Percentiles rank a stretch among this genome's conserved stretches.
Conservation (phyloP, 2,329 filamentous ascomycete genomes). For the Colletotrichum costaricense region DNA sequence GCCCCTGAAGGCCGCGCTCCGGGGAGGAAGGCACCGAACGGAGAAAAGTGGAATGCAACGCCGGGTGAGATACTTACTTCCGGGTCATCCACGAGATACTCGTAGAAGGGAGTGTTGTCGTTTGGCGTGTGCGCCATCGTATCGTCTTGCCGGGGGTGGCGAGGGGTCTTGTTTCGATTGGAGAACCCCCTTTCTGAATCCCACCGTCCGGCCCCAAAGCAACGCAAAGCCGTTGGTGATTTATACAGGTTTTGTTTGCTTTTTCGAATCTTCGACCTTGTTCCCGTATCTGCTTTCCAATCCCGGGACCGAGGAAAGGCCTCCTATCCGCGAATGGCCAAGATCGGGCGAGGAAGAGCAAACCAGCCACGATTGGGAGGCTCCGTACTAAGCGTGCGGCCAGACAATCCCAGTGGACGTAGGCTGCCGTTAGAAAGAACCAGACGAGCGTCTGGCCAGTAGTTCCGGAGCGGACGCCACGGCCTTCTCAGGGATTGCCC, state of each 20-base stretch:
- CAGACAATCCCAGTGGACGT: constrained; percentile 15
- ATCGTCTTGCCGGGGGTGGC: constrained; percentile 3
- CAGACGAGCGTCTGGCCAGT: constrained; percentile 16
- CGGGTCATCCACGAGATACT: constrained; percentile 27
- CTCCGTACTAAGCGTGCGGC: constrained; percentile 7
- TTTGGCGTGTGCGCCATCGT: constrained; percentile 27
- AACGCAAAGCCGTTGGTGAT: constrained; percentile 18
- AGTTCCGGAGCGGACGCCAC: background rate
- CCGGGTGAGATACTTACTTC: constrained; percentile 25
- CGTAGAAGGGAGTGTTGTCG: constrained; percentile 22
- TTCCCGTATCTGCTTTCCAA: constrained; percentile 7
- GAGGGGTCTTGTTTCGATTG: background rate
- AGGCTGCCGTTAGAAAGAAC: background rate
- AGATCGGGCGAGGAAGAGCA: constrained; percentile 22
- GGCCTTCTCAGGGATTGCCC: background rate
- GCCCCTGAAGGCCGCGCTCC: background rate
- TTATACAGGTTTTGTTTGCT: constrained; percentile 21
- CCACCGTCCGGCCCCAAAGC: constrained; percentile 1
- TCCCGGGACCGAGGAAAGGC: constrained; percentile 10
- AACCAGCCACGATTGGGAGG: constrained; percentile 21
- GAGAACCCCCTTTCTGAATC: constrained; percentile 23
- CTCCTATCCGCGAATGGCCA: constrained; percentile 16
- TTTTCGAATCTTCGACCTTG: constrained; percentile 9
- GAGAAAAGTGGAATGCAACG: background rate
- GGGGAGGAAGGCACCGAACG: background rate